These are phyloP conservation scores for Batrachochytrium dendrobatidis DNA, from an alignment of 371 early-diverging fungal genomes.

Conservation along the genomic window DNA sequence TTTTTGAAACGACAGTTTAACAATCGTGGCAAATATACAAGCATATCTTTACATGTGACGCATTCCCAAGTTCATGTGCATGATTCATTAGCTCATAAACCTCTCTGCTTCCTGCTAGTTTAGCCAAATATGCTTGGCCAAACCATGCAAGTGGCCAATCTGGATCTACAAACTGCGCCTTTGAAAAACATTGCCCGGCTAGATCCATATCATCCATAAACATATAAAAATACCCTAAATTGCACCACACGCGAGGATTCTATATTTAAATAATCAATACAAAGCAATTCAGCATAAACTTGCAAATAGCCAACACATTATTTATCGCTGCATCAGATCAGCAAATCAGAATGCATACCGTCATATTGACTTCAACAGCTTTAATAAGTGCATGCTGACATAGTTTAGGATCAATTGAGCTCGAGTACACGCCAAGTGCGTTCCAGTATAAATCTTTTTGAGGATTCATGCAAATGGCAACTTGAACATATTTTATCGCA, in stretches of 20 bases:
- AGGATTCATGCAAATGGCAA: conserved; percentile 61
- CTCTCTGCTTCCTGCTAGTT: conserved; percentile 48
- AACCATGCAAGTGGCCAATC: conserved; percentile 76
- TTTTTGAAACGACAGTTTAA: background rate
- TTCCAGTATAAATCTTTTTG: conserved; percentile 61
- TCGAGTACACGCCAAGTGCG: conserved; percentile 61
- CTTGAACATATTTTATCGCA: conserved; percentile 36
- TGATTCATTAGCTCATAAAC: conserved; percentile 64
- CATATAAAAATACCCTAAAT: conserved; percentile 78
- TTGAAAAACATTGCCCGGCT: conserved; percentile 66
- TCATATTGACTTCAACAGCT: conserved; percentile 49
- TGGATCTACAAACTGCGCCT: conserved; percentile 72
- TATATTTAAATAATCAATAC: too few relatives aligned
- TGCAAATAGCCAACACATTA: background rate
- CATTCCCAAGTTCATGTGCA: conserved; percentile 60
- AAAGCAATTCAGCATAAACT: background rate
- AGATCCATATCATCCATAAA: conserved; percentile 67
- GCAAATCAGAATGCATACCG: background rate
- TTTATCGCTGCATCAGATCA: background rate
- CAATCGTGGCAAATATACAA: background rate
- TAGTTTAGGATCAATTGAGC: conserved; percentile 45
- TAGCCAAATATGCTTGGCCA: conserved; percentile 74
- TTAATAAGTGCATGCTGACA: conserved; percentile 82
- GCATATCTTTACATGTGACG: conserved; percentile 27
- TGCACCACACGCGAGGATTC: conserved; percentile 69